These are phyloP conservation scores for Globisporangium middletonii DNA, from an alignment of 352 stramenopile genomes.

Conservation along the genomic window DNA sequence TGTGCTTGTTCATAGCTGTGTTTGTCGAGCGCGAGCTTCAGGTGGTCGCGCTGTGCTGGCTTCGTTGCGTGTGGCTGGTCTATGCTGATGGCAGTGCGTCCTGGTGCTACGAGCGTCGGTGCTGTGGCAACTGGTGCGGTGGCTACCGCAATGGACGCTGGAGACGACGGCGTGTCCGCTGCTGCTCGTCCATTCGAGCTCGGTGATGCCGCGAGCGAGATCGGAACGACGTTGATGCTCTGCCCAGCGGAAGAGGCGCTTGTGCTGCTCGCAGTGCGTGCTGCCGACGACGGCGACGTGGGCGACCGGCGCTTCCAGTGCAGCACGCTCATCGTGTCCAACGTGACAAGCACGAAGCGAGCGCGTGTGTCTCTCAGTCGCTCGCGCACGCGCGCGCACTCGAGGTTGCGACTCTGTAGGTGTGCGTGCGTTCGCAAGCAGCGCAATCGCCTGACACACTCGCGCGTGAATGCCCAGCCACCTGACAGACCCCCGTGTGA, in stretches of 20 bases:
- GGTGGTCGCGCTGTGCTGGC: background rate
- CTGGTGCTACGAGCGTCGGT: background rate
- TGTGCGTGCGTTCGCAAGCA: no score
- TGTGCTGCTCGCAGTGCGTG: background rate
- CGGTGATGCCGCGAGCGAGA: background rate
- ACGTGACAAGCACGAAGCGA: no score
- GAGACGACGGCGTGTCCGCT: no score
- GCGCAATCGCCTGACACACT: no score
- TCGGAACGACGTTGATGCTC: background rate
- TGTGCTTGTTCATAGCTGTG: background rate
- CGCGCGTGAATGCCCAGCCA: no score
- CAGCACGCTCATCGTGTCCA: conserved; percentile 3
- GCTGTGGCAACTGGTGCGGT: background rate
- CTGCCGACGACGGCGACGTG: background rate
- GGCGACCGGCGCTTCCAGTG: conserved; percentile 2
- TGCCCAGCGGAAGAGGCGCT: background rate
- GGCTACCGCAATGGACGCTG: no score
- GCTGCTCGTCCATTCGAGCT: background rate
- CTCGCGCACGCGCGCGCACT: background rate
- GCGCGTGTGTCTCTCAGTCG: background rate
- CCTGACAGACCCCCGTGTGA: no score
- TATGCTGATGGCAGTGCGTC: background rate
- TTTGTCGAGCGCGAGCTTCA: conserved; percentile 6
- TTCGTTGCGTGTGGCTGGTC: background rate
- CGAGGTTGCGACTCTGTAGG: no score